Evolutionary conservation across 257 asterid species (phyloP), one percentile per base, ranked within the genome.

Genomic region (Solanum peruvianum): DNA sequence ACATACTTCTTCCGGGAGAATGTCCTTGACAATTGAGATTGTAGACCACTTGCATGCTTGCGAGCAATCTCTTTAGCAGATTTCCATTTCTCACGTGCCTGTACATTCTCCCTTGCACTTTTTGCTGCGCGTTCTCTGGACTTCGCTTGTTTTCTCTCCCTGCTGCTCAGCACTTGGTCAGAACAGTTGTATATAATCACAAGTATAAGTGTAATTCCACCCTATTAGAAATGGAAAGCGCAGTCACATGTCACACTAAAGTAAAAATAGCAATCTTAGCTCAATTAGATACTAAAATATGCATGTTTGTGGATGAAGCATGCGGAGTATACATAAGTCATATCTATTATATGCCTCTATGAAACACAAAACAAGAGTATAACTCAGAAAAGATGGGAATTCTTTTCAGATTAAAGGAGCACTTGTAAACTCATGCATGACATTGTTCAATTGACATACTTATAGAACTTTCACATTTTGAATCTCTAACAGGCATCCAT

Each of bases 51-150:
- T 23, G 98, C 99, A 81, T 94, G 94, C 81, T 91, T 93, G 72
- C 87, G 73, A 2, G 98, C 99, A 56, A 90, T 90, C 56, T 93
- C 98, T 87, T 95, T 97, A 13, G 99, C 98, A 10, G 99, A 91
- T 91, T 93, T 95, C 99, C 99, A 97, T 92, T 89, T 93, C 89
- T 94, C 94, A 27, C 98, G 92, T 37, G 98, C 97, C 88, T 95
- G 98, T 35, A 91, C 98, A 6, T 98, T 96, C 88, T 97, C 99
- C 88, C 95, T 92, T 39, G 98, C 99, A 76, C 96, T 96, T 90
- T 88, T 92, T 23, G 98, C 99, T 5, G 99, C 99, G 33, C 97
- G 96, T 89, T 97, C 99, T 89, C 99, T 92, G 49, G 99, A 97
- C 90, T 93, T 93, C 11, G 99, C 99, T 72, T 96, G 96, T 66